Evolutionary conservation across 495 filamentous ascomycete genomes (phyloP).

Genomic region (Penicillium parvum): DNA sequence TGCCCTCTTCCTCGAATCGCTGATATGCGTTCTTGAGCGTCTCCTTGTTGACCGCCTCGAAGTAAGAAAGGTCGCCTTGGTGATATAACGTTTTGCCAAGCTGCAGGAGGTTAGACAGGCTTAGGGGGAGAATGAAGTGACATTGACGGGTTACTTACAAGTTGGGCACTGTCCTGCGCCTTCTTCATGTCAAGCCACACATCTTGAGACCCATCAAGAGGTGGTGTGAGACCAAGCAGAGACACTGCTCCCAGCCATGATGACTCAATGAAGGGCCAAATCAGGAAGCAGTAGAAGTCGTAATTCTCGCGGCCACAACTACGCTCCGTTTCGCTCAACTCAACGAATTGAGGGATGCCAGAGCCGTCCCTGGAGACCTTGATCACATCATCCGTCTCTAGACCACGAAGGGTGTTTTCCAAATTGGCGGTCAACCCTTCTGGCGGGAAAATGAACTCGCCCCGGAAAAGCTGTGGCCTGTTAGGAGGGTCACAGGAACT

Average conservation of each 20-base stretch:
- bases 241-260: slow-evolving; percentile 86
- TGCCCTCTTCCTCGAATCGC: slow-evolving; percentile 86
- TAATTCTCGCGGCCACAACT: slow-evolving; percentile 81
- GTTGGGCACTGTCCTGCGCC: slow-evolving; percentile 76
- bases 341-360: slow-evolving; percentile 57
- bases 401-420: slow-evolving; percentile 65
- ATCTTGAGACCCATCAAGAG: slow-evolving; percentile 52
- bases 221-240: slow-evolving; percentile 79
- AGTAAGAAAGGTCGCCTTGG: slow-evolving; percentile 93
- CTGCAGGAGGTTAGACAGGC: slow-evolving; percentile 38
- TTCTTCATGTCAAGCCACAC: slow-evolving; percentile 75
- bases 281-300: slow-evolving; percentile 96
- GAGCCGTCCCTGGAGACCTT: slow-evolving; percentile 55
- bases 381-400: slow-evolving; percentile 81
- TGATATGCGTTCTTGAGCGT: slow-evolving; percentile 88
- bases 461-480: slow-evolving; percentile 68
- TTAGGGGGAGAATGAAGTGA: not conserved
- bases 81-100: slow-evolving; percentile 96
- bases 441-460: slow-evolving; percentile 93
- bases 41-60: slow-evolving; percentile 97
- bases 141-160: slow-evolving; percentile 47
- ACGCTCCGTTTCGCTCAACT: slow-evolving; percentile 72
- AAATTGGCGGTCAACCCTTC: slow-evolving; percentile 77
- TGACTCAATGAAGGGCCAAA: slow-evolving; percentile 96
- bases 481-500: slow-evolving; percentile 14